phyloP scores from a whole-genome alignment of 2,329 filamentous ascomycete species.

The Westerdykella ornata region DNA sequence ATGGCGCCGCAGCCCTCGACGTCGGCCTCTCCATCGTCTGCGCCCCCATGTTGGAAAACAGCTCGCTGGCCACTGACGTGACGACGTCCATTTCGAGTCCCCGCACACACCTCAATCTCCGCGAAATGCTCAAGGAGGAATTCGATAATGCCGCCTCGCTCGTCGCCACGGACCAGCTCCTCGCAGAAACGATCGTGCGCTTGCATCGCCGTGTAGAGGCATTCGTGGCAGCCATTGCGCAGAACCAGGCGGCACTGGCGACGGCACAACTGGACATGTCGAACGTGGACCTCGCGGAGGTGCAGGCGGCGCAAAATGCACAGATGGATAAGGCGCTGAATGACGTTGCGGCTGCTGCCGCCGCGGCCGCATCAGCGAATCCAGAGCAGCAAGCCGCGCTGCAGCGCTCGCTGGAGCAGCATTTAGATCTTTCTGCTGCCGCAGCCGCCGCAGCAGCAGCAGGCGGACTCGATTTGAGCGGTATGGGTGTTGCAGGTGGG shows the following conservation, averaged over 20 bases:
- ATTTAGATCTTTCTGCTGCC: slow-evolving; percentile 18
- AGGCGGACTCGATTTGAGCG: slow-evolving; percentile 23
- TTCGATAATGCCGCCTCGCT: slow-evolving; percentile 53
- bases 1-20: slow-evolving; percentile 59
- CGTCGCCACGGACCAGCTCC: slow-evolving; percentile 50
- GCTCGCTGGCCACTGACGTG: slow-evolving; percentile 27
- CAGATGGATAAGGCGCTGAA: slow-evolving; percentile 34
- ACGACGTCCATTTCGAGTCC: slow-evolving; percentile 17
- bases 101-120: slow-evolving; percentile 48
- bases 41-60: slow-evolving; percentile 48
- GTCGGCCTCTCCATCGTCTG: slow-evolving; percentile 63
- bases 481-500: slow-evolving; percentile 21
- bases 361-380: slow-evolving; percentile 16
- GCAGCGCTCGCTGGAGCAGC: slow-evolving; percentile 27
- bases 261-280: slow-evolving; percentile 22
- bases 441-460: slow-evolving; percentile 11
- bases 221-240: slow-evolving; percentile 44
- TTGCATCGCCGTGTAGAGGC: slow-evolving; percentile 59
- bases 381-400: slow-evolving; percentile 28
- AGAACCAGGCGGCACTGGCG: slow-evolving; percentile 16
- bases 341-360: slow-evolving; percentile 30
- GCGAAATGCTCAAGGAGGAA: slow-evolving; percentile 53
- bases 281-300: slow-evolving; percentile 23
- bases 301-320: slow-evolving; percentile 16
- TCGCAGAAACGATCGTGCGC: slow-evolving; percentile 57